Evolutionary conservation across 202 grass and related monocot species (phyloP).

Genomic region (Brachypodium distachyon): DNA sequence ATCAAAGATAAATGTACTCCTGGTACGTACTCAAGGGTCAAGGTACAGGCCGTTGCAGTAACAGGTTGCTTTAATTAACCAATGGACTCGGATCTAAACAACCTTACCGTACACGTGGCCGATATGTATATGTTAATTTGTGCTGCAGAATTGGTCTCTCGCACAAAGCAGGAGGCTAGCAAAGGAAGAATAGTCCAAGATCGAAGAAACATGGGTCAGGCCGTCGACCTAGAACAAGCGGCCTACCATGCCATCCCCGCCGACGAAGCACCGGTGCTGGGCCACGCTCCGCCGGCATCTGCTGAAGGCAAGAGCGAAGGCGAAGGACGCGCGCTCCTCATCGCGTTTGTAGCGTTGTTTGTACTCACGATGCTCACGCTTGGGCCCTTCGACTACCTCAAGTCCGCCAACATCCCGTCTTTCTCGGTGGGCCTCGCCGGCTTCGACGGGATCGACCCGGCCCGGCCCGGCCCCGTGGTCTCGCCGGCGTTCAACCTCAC

Average conservation of each 20-base stretch:
- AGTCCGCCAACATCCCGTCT: neutral
- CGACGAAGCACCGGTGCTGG: neutral
- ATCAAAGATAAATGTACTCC: no score
- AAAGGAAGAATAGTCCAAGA: neutral
- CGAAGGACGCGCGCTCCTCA: neutral
- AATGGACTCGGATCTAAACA: no score
- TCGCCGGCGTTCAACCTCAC: constrained; percentile 1
- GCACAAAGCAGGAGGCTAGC: no score
- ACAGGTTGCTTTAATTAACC: no score
- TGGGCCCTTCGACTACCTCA: neutral
- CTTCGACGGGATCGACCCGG: neutral
- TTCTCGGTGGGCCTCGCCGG: neutral
- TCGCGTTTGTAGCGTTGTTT: neutral
- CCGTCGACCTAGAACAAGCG: neutral
- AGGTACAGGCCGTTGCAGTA: no score
- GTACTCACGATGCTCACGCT: neutral
- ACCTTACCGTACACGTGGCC: no score
- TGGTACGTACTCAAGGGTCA: no score
- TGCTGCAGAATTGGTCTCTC: no score
- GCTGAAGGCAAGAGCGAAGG: no score
- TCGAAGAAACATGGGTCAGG: neutral
- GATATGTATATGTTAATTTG: no score
- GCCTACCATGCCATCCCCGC: neutral
- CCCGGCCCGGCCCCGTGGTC: neutral
- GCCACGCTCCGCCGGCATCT: neutral